Base-by-base conservation (phyloP, 176 grass and related monocot species). In the Poa pratensis region DNA sequence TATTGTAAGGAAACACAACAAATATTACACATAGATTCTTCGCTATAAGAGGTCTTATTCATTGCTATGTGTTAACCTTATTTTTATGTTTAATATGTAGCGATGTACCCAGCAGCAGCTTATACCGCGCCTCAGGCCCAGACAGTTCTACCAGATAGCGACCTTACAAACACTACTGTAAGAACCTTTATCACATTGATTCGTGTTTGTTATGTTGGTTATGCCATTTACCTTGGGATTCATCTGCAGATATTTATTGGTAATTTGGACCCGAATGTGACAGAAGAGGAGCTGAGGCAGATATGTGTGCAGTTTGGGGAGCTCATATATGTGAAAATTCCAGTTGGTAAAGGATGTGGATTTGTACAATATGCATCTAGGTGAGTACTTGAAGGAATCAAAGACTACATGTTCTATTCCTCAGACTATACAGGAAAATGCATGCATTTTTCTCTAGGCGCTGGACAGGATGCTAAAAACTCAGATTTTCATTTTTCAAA, bases 161-260 rank as follows among this genome's bases (percentile, higher is more conserved):
- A 95, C 63, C 80, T 74, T 65, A 92, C 88, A 64, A 95, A 95
- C 65, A 95, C 93, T 62, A 95, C 88, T 48, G 93, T 95, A 90
- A 37, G 76, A 34, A 70, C 6, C 27, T 19, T 79, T 80, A 76
- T 40, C 51, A 75, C 43, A 75, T 87, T 84, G 71, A 30, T 80
- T 23, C 58, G 51, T 34, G 30, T 68, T 80, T 80, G 6, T 28
- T 76, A 18, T 74, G 65, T 79, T 75, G 54, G 80, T 18, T 87
- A 53, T 87, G 65, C n/a, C 53, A 79, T 90, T 94, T 88, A 79
- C 64, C 11, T 71, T 90, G 74, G 69, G 45, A 66, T 54, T 54
- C 15, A 26, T 69, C 79, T 96, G 73, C 88, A 99, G 96, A 99
- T 99, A 88, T 96, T 95, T 94, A 88, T 96, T 80, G 96, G 96